Percentiles rank a stretch among this genome's conserved stretches.
phyloP scores from a whole-genome alignment of 1,284 basidiomycete species.

The Melampsora allii-populina region DNA sequence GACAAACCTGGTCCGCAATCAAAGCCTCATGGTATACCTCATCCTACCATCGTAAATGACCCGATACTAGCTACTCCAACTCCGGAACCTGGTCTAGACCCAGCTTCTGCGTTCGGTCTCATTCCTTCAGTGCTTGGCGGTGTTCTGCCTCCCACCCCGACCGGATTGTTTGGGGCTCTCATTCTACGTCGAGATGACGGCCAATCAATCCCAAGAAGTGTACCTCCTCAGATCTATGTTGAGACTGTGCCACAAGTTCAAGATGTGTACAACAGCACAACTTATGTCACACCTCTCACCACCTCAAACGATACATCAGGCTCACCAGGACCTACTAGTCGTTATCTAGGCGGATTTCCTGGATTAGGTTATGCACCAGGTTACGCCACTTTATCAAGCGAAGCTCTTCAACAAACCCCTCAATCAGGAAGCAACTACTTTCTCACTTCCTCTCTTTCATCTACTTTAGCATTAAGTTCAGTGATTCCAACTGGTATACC shows the following conservation, averaged over 20 bases:
- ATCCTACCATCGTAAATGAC: background rate
- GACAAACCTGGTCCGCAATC: background rate
- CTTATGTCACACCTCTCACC: too few relatives aligned
- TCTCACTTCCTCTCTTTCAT: background rate
- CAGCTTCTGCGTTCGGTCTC: background rate
- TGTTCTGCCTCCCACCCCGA: background rate
- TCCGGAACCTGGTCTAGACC: background rate
- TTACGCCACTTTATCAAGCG: too few relatives aligned
- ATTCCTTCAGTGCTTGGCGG: background rate
- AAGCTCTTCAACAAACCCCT: background rate
- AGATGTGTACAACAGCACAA: too few relatives aligned
- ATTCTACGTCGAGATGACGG: too few relatives aligned
- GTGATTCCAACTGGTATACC: background rate
- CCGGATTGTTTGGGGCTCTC: too few relatives aligned
- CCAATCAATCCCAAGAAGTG: too few relatives aligned
- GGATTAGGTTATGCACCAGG: too few relatives aligned
- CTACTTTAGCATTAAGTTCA: background rate
- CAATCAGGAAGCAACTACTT: background rate
- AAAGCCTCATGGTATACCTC: background rate
- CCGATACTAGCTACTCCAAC: background rate
- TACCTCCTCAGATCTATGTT: too few relatives aligned
- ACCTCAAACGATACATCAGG: too few relatives aligned
- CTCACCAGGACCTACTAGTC: too few relatives aligned
- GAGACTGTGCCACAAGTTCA: too few relatives aligned
- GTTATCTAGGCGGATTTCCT: too few relatives aligned